A percentile compares a stretch with the other conserved stretches of the same genome.
Conservation (phyloP, 768 basidiomycete genomes). For the Lenzites betulinus region DNA sequence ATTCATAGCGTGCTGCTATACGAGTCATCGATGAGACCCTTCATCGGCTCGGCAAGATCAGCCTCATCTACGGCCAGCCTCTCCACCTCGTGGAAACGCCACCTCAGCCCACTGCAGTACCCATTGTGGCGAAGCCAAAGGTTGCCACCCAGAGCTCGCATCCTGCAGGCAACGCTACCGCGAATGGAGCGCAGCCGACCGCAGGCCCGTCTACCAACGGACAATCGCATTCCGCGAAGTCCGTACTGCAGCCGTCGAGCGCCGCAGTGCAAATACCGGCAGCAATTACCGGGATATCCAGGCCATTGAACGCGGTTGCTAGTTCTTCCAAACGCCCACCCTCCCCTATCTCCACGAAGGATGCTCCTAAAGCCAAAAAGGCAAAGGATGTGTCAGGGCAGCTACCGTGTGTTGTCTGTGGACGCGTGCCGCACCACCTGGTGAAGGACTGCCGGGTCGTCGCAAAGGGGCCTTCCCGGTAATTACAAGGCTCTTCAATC, state of each 20-base stretch:
- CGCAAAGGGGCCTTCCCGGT: constrained; percentile 56
- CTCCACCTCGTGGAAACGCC: constrained; percentile 51
- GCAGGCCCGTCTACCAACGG: constrained; percentile 5
- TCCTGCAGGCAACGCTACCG: neutral
- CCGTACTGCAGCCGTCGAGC: neutral
- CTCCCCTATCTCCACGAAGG: constrained; percentile 19
- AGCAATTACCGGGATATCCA: neutral
- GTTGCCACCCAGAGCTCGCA: neutral
- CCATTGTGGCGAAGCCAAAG: constrained; percentile 25
- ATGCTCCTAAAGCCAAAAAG: constrained; percentile 39
- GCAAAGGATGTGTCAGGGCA: constrained; percentile 30
- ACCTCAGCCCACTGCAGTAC: constrained; percentile 14
- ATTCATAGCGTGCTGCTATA: constrained; percentile 60
- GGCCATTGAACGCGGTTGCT: constrained; percentile 12
- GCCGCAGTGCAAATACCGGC: neutral
- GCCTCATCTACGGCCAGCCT: constrained; percentile 65
- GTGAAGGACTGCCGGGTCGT: constrained; percentile 60
- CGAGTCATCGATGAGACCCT: constrained; percentile 69
- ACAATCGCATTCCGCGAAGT: neutral
- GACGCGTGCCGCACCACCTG: constrained; percentile 42
- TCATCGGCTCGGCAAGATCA: constrained; percentile 52
- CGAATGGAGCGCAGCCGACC: neutral
- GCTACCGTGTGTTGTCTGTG: constrained; percentile 52
- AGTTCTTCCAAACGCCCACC: constrained; percentile 34
- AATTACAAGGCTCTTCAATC: constrained; percentile 1